Evolutionary conservation across 1,284 basidiomycete species (phyloP).

Genomic region (Spongiforma sp.): DNA sequence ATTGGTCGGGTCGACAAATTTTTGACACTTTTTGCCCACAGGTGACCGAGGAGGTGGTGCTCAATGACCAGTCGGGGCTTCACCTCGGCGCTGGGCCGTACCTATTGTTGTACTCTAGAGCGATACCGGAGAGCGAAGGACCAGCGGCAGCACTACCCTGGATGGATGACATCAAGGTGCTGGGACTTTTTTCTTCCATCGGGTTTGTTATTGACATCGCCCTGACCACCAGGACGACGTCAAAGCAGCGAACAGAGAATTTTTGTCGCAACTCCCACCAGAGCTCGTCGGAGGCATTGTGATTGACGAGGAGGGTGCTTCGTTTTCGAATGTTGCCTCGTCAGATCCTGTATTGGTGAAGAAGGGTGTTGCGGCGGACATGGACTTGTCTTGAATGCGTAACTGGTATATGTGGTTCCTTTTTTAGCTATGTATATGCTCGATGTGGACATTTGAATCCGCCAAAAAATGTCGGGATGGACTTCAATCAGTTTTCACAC

Average conservation of each 20-base stretch:
- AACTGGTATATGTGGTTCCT: no score
- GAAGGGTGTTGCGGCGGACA: slow-evolving; percentile 7
- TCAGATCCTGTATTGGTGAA: not conserved
- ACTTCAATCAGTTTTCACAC: no score
- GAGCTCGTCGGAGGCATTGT: slow-evolving; percentile 33
- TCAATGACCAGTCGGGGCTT: slow-evolving; percentile 68
- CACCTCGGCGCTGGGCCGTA: slow-evolving; percentile 78
- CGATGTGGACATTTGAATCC: no score
- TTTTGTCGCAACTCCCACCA: slow-evolving; percentile 35
- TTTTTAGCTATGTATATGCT: no score
- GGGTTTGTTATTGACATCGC: slow-evolving; percentile 4
- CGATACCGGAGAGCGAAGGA: slow-evolving; percentile 41
- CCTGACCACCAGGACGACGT: slow-evolving; percentile 30
- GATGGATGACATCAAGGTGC: slow-evolving; percentile 48
- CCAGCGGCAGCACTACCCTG: slow-evolving; percentile 38
- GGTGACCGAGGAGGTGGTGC: slow-evolving; percentile 71
- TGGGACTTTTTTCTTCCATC: not conserved
- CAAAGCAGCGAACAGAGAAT: slow-evolving; percentile 29
- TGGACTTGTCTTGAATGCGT: slow-evolving; percentile 29
- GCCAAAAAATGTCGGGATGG: no score
- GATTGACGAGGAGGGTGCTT: slow-evolving; percentile 18
- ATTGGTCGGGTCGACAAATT: not conserved
- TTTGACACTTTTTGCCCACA: slow-evolving; percentile 32
- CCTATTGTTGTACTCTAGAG: slow-evolving; percentile 70
- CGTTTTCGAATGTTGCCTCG: not conserved